Evolutionary conservation across 345 rosid species (phyloP).

Genomic region (Heritiera fomes): DNA sequence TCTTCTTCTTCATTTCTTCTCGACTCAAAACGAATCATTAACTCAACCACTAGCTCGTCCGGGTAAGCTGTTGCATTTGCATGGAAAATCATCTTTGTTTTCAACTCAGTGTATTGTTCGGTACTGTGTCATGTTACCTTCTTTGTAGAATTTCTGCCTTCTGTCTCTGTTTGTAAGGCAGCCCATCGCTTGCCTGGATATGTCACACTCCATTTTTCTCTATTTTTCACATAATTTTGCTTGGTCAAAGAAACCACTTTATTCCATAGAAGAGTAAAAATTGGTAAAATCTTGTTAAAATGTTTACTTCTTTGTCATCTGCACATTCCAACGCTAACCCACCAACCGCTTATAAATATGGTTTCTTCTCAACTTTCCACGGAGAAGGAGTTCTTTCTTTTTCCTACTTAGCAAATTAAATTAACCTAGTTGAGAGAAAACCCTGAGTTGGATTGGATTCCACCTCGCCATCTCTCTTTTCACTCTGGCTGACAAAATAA

Average conservation of each 20-base stretch:
- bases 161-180: not conserved
- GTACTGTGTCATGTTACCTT: not conserved
- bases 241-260: constrained; percentile 30
- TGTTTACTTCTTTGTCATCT: constrained; percentile 16
- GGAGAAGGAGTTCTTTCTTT: constrained; percentile 1
- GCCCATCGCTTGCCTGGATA: not conserved
- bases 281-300: constrained; percentile 28
- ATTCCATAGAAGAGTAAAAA: constrained; percentile 16
- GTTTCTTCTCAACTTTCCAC: not conserved
- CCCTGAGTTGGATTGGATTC: not conserved
- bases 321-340: constrained; percentile 17
- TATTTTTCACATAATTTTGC: constrained; percentile 2
- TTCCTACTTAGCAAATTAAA: not conserved
- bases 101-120: not conserved
- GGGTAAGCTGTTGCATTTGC: constrained; percentile 29
- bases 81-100: constrained; percentile 1
- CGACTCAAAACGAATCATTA: constrained; percentile 2
- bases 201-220: constrained; percentile 18
- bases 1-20: constrained; percentile 31
- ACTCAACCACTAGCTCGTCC: not conserved
- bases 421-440: not conserved
- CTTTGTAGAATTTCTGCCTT: not conserved
- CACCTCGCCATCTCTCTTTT: not conserved
- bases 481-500: constrained; percentile 6
- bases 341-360: not conserved